Evolutionary conservation across 2,329 filamentous ascomycete genomes (phyloP).

Genomic region (Rhytidhysteron rufulum): DNA sequence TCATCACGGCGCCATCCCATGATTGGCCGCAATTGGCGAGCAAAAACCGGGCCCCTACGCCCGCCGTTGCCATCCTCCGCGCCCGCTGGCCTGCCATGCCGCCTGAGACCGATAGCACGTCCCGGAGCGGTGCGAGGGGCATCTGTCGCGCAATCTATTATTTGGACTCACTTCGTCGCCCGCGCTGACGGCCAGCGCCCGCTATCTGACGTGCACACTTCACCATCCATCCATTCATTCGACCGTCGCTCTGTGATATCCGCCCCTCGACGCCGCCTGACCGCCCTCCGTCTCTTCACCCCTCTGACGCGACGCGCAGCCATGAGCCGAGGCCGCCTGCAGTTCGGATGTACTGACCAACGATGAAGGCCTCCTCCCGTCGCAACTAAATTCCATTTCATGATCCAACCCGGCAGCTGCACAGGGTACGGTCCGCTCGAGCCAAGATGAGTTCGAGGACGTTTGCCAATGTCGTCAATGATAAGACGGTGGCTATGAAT

Average conservation of each 20-base stretch:
- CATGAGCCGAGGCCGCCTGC: too few relatives aligned
- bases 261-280: conserved; percentile 4
- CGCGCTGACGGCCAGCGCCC: conserved; percentile 25
- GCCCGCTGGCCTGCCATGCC: conserved; percentile 29
- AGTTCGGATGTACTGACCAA: too few relatives aligned
- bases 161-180: conserved; percentile 20
- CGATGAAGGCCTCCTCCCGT: conserved; percentile 3
- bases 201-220: conserved; percentile 18
- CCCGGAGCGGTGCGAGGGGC: conserved; percentile 10
- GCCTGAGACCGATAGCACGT: conserved; percentile 1
- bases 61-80: conserved; percentile 23
- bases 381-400: neutral
- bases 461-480: conserved; percentile 39
- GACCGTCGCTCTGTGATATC: conserved; percentile 8
- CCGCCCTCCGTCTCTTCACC: neutral
- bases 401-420: too few relatives aligned
- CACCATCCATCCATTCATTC: conserved; percentile 7
- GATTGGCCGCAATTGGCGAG: conserved; percentile 21
- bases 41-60: conserved; percentile 12
- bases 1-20: conserved; percentile 11
- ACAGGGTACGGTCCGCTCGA: conserved; percentile 5
- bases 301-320: neutral
- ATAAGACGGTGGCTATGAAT: conserved; percentile 45
- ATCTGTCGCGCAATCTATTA: conserved; percentile 23
- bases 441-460: conserved; percentile 35